A percentile compares a stretch with the other conserved stretches of the same genome.
phyloP scores from a whole-genome alignment of 768 basidiomycete species.

The Russula abietina region DNA sequence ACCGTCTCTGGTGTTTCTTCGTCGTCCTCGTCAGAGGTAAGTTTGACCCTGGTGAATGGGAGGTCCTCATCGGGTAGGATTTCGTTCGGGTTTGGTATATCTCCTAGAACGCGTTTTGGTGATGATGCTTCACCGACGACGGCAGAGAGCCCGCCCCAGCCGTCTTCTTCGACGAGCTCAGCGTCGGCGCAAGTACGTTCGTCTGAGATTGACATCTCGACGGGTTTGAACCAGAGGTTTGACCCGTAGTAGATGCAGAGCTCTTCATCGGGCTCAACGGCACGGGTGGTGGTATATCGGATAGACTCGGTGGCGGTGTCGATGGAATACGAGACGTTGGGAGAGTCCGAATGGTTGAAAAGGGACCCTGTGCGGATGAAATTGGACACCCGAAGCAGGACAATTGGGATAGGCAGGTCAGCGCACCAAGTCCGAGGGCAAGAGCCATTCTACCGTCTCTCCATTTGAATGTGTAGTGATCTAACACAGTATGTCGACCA shows the following conservation, averaged over 20 bases:
- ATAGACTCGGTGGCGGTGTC: constrained; percentile 54
- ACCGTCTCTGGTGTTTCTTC: constrained; percentile 55
- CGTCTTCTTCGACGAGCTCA: constrained; percentile 37
- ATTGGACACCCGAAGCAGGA: background rate
- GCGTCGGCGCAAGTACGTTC: background rate
- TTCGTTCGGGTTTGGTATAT: constrained; percentile 39
- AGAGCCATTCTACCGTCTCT: constrained; percentile 68
- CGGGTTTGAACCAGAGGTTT: constrained; percentile 56
- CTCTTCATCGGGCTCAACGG: constrained; percentile 58
- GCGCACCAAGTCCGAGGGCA: constrained; percentile 33
- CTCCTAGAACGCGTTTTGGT: constrained; percentile 16
- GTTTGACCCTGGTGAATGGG: constrained; percentile 59
- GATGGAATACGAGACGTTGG: constrained; percentile 63
- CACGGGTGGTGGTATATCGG: constrained; percentile 50
- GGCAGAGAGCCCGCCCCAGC: constrained; percentile 41
- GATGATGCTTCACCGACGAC: constrained; percentile 23
- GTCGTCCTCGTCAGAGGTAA: constrained; percentile 50
- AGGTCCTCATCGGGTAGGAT: constrained; percentile 52
- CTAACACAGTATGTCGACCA: constrained; percentile 56
- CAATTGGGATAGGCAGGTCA: background rate
- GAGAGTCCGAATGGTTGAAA: constrained; percentile 68
- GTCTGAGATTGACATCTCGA: constrained; percentile 26
- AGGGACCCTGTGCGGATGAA: constrained; percentile 51
- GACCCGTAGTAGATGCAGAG: constrained; percentile 75
- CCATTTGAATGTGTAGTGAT: constrained; percentile 78